A percentile compares a stretch with the other conserved stretches of the same genome.
These are phyloP conservation scores for Sodiomyces alkalinus DNA, from an alignment of 2,329 filamentous ascomycete genomes.

Conservation along the genomic window DNA sequence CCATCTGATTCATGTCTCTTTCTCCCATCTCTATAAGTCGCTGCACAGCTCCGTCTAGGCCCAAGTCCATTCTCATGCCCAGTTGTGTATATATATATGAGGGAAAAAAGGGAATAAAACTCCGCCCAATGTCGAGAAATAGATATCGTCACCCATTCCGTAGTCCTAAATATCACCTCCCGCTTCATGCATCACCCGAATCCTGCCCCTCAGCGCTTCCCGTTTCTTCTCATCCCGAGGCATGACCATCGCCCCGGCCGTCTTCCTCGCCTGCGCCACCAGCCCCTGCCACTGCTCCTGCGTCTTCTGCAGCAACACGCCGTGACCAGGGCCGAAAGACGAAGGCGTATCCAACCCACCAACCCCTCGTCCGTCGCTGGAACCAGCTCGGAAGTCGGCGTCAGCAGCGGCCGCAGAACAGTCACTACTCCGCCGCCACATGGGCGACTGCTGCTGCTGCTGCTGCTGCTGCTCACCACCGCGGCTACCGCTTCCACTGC, in stretches of 20 bases:
- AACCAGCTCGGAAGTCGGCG: neutral
- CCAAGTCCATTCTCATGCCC: too few relatives aligned
- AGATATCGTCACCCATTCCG: too few relatives aligned
- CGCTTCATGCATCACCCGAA: conserved; percentile 19
- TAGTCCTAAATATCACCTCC: too few relatives aligned
- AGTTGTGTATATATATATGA: too few relatives aligned
- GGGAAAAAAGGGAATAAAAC: too few relatives aligned
- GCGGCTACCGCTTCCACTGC: conserved; percentile 1
- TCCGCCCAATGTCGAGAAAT: too few relatives aligned
- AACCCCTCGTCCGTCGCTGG: too few relatives aligned
- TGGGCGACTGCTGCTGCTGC: neutral
- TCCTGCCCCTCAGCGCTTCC: conserved; percentile 19
- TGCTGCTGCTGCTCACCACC: neutral
- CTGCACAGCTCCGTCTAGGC: too few relatives aligned
- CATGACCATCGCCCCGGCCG: conserved; percentile 4
- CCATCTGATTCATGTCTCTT: too few relatives aligned
- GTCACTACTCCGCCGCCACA: neutral
- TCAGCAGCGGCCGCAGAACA: neutral
- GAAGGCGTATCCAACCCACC: too few relatives aligned
- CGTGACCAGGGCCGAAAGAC: neutral
- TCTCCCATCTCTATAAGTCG: too few relatives aligned
- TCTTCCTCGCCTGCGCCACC: conserved; percentile 7
- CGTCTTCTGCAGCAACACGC: conserved; percentile 2
- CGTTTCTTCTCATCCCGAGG: conserved; percentile 17
- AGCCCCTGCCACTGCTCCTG: conserved; percentile 4